Base-by-base conservation (phyloP, 2,329 filamentous ascomycete genomes). In the Penicillium fuscoglaucum region DNA sequence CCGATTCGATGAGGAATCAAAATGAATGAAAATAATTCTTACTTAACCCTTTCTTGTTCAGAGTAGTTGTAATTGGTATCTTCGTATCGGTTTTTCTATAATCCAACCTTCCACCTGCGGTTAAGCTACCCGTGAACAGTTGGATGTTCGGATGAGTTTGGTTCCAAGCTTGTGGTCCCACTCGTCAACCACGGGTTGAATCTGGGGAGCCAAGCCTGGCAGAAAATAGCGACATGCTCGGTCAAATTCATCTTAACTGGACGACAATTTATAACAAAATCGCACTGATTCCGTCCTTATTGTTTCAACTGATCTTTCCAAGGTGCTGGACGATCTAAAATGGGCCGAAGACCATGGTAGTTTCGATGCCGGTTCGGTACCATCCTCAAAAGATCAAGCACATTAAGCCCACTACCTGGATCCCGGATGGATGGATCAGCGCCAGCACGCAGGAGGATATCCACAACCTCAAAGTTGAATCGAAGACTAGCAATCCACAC, bases 391-490 rank as follows among this genome's bases (percentile, higher is more conserved):
- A 65, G 28, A 35, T 52, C 15, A 31, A 65, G 44, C 2, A 63
- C 55, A 61, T 24, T 53, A 4, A 51, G 35, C 9, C 47, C 49
- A 28, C 56, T 61, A 2, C 48, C 58, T 12, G 62, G 62, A 51
- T 66, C 64, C 2, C n/a, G 5, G 15, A 64, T 62, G 1, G 48
- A 60, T 3, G 64, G 64, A 55, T 66, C 52, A 31, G 63, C 64
- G n/a, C 64, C 64, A 21, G 63, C 63, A n/a, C n/a, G 17, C 29
- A 66, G 37, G 26, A 66, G 61, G 4, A 64, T 31, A 3, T 63
- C 54, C 7, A 56, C 63, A 1, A 60, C 60, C 21, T 65, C 61
- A 41, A 49, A 59, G 2, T 66, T 61, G 24, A 52, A 56, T 1
- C 63, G 58, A 28, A 58, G 51, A 26, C 57, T 41, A 5, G 64